Base-by-base conservation (phyloP, 208 protist species). In the Wallacemonas sp. region DNA sequence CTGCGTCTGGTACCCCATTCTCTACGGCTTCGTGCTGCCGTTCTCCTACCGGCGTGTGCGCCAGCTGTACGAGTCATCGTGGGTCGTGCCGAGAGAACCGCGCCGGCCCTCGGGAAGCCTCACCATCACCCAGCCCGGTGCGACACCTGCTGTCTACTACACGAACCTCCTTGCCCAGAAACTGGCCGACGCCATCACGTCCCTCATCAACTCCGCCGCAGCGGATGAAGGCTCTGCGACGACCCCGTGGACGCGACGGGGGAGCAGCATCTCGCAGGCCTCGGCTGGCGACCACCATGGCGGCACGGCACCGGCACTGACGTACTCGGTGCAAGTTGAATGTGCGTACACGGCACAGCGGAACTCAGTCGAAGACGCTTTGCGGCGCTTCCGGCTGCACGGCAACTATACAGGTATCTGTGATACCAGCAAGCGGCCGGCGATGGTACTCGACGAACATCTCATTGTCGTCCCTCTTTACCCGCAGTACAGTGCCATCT, bases 401-500 rank as follows among this genome's bases (percentile, higher is more conserved):
- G 71, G 71, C 29, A 74, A 63, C 66, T 76, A 78, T 55, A 53
- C 33, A 24, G 53, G 53, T 9, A 22, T 68, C 0, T n/a, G 32
- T 12, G 73, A 79, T 60, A 54, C 57, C 30, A 30, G 52, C 15
- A 69, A 64, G 15, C 48, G 34, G 24, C n/a, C 53, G 12, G 39
- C 62, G 0, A 48, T 46, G 19, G 68, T 76, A 22, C 52, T 68
- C n/a, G 58, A 74, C 24, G 66, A 81, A 57, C 44, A 62, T 4
- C 54, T 86, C 1, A 66, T 88, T 8, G 64, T 84, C 26, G 54
- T 88, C 10, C 72, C 77, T 0, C 62, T 85, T 1, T 84, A 79
- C 45, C 80, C 81, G 1, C 81, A 88, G 42, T 83, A 88, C 72
- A 78, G 57, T 48, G 68, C 78, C 19, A 29, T 71, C 29, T 42